Evolutionary conservation across 345 rosid species (phyloP).

Genomic region (Melaleuca alternifolia): DNA sequence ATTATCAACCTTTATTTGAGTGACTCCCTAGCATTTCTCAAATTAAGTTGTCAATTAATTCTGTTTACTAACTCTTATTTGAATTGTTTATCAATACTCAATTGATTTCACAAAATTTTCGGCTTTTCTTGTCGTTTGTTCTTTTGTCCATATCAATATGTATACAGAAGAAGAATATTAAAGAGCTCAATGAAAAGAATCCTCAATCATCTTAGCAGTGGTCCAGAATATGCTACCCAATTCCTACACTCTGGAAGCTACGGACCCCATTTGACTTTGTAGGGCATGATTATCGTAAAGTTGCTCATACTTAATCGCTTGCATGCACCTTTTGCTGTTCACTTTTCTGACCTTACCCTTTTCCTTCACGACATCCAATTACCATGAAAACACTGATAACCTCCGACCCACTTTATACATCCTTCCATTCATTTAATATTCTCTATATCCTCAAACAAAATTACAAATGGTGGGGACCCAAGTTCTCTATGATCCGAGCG

Average conservation of each 20-base stretch:
- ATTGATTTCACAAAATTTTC: not conserved
- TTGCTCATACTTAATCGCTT: not conserved
- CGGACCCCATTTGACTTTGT: not conserved
- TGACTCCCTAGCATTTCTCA: not conserved
- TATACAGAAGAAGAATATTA: not conserved
- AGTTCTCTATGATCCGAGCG: not conserved
- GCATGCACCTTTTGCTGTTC: not conserved
- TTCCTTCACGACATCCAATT: not conserved
- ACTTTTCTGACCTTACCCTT: not conserved
- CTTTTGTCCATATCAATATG: not conserved
- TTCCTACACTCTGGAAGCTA: not conserved
- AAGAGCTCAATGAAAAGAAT: not conserved
- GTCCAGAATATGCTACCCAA: not conserved
- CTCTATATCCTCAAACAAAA: not conserved
- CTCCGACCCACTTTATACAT: not conserved
- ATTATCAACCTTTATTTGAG: not conserved
- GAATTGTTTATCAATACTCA: not conserved
- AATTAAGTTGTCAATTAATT: not conserved
- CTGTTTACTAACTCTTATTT: not conserved
- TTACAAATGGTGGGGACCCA: not conserved
- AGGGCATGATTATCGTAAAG: not conserved
- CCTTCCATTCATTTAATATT: not conserved
- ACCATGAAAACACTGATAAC: not conserved
- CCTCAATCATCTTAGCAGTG: not conserved
- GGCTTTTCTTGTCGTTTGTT: not conserved